Base-by-base conservation (phyloP, 2,329 filamentous ascomycete species). In the Aureobasidium melanogenum region DNA sequence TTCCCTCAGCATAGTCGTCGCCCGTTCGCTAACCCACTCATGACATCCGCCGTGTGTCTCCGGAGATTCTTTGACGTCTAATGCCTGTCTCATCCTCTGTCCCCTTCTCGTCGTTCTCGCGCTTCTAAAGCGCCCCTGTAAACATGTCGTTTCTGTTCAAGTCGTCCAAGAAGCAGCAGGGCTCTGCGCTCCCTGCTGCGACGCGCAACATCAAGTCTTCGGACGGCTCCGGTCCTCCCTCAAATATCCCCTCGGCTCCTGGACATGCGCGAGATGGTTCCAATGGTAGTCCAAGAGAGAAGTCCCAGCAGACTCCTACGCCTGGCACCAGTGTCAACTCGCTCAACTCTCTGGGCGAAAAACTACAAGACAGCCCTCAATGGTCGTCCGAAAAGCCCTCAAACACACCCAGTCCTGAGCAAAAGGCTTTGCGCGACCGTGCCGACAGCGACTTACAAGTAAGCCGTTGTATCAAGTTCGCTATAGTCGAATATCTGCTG, bases 241-340 rank as follows among this genome's bases (percentile, higher is more conserved):
- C 77, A 43, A 72, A 78, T 58, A 73, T 77, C 57, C 73, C 77
- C 2, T 36, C 46, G 19, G 46, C 34, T 59, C 63, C 68, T 28
- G 61, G 63, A 26, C 65, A 65, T 60, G 64, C 47, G 51, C 73
- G 72, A 65, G 70, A 66, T 28, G 67, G 69, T 19, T 57, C 54
- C 4, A 46, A 34, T 34, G 44, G 56, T n/a, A 59, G 56, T 10
- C 56, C 56, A 24, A 28, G 56, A 22, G 56, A 59, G 17, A 70
- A 69, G 41, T 66, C 64, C 47, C 70, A 72, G 32, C 76, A 82
- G 3, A 85, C 87, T 62, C 84, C 87, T 54, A 89, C 88, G 6
- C 88, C 89, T 5, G 89, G 86, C n/a, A 86, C 86, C 63, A 93
- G 90, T 71, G 79, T 80, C 62, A 84, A 82, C 69, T 82, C 80